Conservation (phyloP, 192 early-diverging fungal genomes). For the Lobosporangium transversale region DNA sequence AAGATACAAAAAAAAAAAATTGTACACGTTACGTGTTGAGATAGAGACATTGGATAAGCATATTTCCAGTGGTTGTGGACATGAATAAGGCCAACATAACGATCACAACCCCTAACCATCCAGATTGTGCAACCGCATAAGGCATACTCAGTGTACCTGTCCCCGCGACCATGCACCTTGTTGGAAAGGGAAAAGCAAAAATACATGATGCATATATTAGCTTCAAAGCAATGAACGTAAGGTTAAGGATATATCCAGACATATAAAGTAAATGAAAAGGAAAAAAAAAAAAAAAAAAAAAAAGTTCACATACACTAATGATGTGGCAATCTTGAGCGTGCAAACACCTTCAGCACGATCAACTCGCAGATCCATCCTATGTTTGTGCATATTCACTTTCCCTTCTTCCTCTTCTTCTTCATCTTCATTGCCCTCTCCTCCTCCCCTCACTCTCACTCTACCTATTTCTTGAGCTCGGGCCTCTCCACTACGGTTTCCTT, state of each 20-base stretch:
- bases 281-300: slow-evolving; percentile 9
- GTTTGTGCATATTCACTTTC: not conserved
- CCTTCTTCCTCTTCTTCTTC: not conserved
- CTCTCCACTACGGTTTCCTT: too few species aligned
- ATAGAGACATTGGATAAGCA: slow-evolving; percentile 68
- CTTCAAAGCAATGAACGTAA: too few species aligned
- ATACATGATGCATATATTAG: too few species aligned
- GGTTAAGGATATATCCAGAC: too few species aligned
- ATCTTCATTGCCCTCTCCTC: not conserved
- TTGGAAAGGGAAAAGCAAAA: not conserved
- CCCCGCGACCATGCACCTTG: slow-evolving; percentile 66
- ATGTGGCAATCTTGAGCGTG: slow-evolving; percentile 18
- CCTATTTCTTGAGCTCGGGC: too few species aligned
- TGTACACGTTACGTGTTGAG: slow-evolving; percentile 16
- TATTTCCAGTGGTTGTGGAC: slow-evolving; percentile 62
- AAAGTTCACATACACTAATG: slow-evolving; percentile 23
- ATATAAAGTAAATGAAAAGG: too few species aligned
- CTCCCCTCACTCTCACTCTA: not conserved
- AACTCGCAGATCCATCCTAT: not conserved
- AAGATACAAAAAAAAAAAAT: slow-evolving; percentile 4
- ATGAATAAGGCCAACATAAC: slow-evolving; percentile 59
- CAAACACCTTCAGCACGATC: slow-evolving; percentile 11
- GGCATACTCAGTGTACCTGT: slow-evolving; percentile 68
- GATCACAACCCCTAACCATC: slow-evolving; percentile 63
- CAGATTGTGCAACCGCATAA: slow-evolving; percentile 61